Percentiles rank a stretch among this genome's conserved stretches.
Evolutionary conservation across 352 stramenopile genomes (phyloP).

Genomic region (Phytophthora nicotianae): DNA sequence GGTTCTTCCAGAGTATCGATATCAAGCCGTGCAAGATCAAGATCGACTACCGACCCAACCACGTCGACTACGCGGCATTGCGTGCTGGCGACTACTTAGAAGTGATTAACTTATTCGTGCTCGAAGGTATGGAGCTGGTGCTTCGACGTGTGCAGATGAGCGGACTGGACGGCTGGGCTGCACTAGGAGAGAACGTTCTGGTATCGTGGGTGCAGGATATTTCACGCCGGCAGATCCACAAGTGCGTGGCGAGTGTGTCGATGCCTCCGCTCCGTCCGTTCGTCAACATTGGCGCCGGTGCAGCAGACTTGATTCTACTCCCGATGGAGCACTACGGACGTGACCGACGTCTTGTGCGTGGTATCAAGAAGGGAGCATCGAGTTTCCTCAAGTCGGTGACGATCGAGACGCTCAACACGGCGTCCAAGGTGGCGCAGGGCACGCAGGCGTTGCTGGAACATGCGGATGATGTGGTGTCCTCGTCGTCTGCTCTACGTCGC

Average conservation of each 20-base stretch:
- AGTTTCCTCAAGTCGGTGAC: slow-evolving; percentile 90
- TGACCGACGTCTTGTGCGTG: slow-evolving; percentile 81
- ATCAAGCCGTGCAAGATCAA: slow-evolving; percentile 91
- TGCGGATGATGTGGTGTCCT: slow-evolving; percentile 84
- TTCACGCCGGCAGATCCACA: slow-evolving; percentile 88
- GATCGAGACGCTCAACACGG: slow-evolving; percentile 88
- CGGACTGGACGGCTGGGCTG: slow-evolving; percentile 77
- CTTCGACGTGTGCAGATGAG: slow-evolving; percentile 86
- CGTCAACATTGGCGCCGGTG: slow-evolving; percentile 86
- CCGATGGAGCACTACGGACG: slow-evolving; percentile 88
- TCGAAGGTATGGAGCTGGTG: slow-evolving; percentile 89
- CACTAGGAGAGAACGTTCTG: slow-evolving; percentile 74
- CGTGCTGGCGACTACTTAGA: slow-evolving; percentile 87
- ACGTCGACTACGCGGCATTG: slow-evolving; percentile 85
- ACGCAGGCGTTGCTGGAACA: slow-evolving; percentile 84
- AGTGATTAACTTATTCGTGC: slow-evolving; percentile 89
- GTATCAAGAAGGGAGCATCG: slow-evolving; percentile 85
- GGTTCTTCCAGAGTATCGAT: slow-evolving; percentile 91
- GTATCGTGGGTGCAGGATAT: slow-evolving; percentile 90
- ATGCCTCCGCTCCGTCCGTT: slow-evolving; percentile 87
- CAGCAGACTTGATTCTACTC: slow-evolving; percentile 85
- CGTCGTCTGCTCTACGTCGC: slow-evolving; percentile 59
- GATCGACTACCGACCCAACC: slow-evolving; percentile 89
- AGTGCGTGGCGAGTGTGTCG: slow-evolving; percentile 88
- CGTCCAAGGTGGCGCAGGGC: slow-evolving; percentile 81